A percentile compares a stretch with the other conserved stretches of the same genome.
Evolutionary conservation across 2,329 filamentous ascomycete species (phyloP).

Genomic region (Rosellinia necatrix): DNA sequence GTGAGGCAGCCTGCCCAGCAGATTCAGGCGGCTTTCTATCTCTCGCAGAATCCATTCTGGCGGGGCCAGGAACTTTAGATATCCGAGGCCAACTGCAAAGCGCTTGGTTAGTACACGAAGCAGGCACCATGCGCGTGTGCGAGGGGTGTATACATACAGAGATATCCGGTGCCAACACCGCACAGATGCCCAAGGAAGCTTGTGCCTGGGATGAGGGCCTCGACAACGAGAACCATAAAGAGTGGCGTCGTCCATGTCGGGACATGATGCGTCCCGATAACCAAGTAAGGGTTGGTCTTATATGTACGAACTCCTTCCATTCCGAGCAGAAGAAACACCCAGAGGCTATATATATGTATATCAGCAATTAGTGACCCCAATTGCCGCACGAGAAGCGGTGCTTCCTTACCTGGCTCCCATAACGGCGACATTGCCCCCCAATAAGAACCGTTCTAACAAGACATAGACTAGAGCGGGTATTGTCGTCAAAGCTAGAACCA

Average conservation of each 20-base stretch:
- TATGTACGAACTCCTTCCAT: slow-evolving; percentile 87
- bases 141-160: slow-evolving; percentile 63
- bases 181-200: slow-evolving; percentile 87
- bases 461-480: slow-evolving; percentile 84
- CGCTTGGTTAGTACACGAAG: slow-evolving; percentile 4
- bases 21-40: slow-evolving; percentile 85
- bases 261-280: slow-evolving; percentile 66
- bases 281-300: slow-evolving; percentile 78
- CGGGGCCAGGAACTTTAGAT: slow-evolving; percentile 85
- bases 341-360: slow-evolving; percentile 74
- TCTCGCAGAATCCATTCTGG: slow-evolving; percentile 86
- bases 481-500: slow-evolving; percentile 69
- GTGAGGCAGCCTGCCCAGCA: slow-evolving; percentile 82
- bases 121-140: not conserved
- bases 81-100: slow-evolving; percentile 75
- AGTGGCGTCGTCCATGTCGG: slow-evolving; percentile 92
- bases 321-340: slow-evolving; percentile 87
- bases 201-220: slow-evolving; percentile 77
- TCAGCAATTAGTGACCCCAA: slow-evolving; percentile 28
- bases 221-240: slow-evolving; percentile 73
- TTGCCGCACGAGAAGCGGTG: not conserved
- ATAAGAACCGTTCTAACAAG: slow-evolving; percentile 73
- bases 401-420: slow-evolving; percentile 76
- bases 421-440: slow-evolving; percentile 73
- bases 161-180: slow-evolving; percentile 81